A percentile compares a stretch with the other conserved stretches of the same genome.
phyloP scores from a whole-genome alignment of 306 rosid species.

The Delonix regia region DNA sequence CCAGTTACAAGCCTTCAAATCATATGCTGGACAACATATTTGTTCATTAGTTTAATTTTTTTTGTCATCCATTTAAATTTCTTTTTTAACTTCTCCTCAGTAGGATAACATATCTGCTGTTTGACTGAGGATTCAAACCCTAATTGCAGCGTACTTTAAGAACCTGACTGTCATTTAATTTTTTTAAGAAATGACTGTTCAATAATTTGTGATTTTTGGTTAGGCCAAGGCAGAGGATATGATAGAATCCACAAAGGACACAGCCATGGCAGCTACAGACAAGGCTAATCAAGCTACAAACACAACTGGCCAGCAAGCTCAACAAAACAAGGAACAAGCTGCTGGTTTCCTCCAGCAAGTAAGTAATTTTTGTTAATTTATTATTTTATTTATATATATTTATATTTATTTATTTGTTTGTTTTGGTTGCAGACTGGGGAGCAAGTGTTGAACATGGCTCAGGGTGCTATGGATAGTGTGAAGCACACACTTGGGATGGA shows the following conservation, averaged over 20 bases:
- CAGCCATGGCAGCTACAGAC: slow-evolving; percentile 45
- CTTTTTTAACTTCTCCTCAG: no score
- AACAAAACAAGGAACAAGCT: slow-evolving; percentile 48
- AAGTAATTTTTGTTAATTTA: slow-evolving; percentile 3
- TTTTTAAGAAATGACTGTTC: no score
- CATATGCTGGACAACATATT: no score
- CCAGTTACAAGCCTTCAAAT: no score
- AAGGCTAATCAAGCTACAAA: slow-evolving; percentile 44
- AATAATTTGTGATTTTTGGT: not conserved
- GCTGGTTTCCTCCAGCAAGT: slow-evolving; percentile 64
- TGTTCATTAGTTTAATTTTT: no score
- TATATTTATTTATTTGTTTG: not conserved
- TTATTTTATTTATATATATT: not conserved
- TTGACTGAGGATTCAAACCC: no score
- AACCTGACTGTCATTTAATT: no score
- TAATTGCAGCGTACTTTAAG: no score
- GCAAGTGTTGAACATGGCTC: slow-evolving; percentile 65
- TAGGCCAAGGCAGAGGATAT: slow-evolving; percentile 46
- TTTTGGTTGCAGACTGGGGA: slow-evolving; percentile 63
- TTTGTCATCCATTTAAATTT: no score
- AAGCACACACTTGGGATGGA: slow-evolving; percentile 70
- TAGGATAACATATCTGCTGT: no score
- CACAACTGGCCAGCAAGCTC: slow-evolving; percentile 40
- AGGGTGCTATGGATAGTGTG: slow-evolving; percentile 59
- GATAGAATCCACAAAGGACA: slow-evolving; percentile 39